Base-by-base conservation (phyloP, 805 yeast species). In the Sporopachydermia quercuum region DNA sequence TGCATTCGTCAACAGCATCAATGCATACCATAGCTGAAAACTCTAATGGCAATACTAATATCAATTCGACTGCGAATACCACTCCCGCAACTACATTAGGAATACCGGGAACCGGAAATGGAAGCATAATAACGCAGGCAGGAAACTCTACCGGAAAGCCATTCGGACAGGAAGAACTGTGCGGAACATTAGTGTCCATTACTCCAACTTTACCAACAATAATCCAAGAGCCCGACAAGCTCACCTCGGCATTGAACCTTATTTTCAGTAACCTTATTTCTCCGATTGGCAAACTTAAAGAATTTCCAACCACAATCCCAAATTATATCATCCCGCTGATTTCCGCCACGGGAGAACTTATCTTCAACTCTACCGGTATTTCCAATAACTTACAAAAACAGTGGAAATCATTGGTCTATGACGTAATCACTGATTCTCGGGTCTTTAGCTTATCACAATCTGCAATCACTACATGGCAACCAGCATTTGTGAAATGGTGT, bases 391-490 rank as follows among this genome's bases (percentile, higher is more conserved):
- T 48, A 34, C 14, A 53, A 52, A 78, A 68, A 50, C 63, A 58
- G 2, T 82, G 96, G 93, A 79, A 71, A 49, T 52, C 66, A 2
- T 44, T 75, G 16, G 67, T 86, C 1, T 62, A 61, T 35, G 97
- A 89, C 38, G 56, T 74, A 0, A 66, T 83, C 41, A 65, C 69
- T 51, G 94, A 82, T 51, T 43, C 65, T 6, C 60, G 61, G 15
- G 75, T 84, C 47, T 76, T 85, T 49, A 51, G 49, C 2, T 49
- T 62, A 23, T 50, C 50, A 3, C 44, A 48, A 4, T 39, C 45
- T 37, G 56, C 57, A 38, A 44, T 58, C 3, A 45, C 57, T 14
- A 38, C 47, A 2, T 81, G 94, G 89, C 61, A 62, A 41, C 49
- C 59, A 0, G 64, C 83, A 1, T 58, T 87, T 4, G 52, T 53